Conservation (phyloP, 2,329 filamentous ascomycete genomes). For the Colletotrichum tamarilloi region DNA sequence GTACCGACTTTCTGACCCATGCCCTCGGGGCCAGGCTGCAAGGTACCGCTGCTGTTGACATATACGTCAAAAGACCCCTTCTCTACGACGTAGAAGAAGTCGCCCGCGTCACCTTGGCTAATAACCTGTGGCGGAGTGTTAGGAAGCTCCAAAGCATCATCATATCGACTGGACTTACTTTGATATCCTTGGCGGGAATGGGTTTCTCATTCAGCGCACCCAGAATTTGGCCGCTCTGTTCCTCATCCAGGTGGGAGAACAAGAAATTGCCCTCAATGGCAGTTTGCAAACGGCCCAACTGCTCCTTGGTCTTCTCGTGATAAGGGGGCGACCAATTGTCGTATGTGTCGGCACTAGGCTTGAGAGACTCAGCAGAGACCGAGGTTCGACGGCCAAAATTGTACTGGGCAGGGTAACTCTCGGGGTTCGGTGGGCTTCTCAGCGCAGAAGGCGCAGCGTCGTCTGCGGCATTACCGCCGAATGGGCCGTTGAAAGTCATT, state of each 20-base stretch:
- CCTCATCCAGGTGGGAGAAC: slow-evolving; percentile 94
- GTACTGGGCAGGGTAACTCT: slow-evolving; percentile 90
- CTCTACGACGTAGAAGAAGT: slow-evolving; percentile 98
- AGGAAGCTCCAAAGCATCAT: slow-evolving; percentile 34
- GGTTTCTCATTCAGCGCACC: slow-evolving; percentile 94
- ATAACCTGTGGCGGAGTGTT: slow-evolving; percentile 76
- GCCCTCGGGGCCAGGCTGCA: slow-evolving; percentile 84
- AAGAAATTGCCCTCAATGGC: slow-evolving; percentile 93
- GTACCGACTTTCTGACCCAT: slow-evolving; percentile 84
- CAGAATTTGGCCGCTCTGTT: slow-evolving; percentile 87
- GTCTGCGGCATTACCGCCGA: slow-evolving; percentile 60
- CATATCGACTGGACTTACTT: slow-evolving; percentile 55
- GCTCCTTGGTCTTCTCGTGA: slow-evolving; percentile 85
- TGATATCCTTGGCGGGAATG: slow-evolving; percentile 89
- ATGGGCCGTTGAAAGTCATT: slow-evolving; percentile 61
- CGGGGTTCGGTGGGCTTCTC: slow-evolving; percentile 64
- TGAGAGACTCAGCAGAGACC: slow-evolving; percentile 95
- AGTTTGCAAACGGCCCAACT: slow-evolving; percentile 80
- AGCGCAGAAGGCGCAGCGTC: slow-evolving; percentile 58
- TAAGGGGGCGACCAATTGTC: slow-evolving; percentile 92
- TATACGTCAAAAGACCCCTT: slow-evolving; percentile 91
- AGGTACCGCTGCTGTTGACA: slow-evolving; percentile 80
- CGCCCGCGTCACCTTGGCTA: slow-evolving; percentile 92
- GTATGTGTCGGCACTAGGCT: slow-evolving; percentile 83
- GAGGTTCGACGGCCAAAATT: slow-evolving; percentile 94